Evolutionary conservation across 345 rosid species (phyloP), one percentile per base, ranked within the genome.

Genomic region (Aegle marmelos): DNA sequence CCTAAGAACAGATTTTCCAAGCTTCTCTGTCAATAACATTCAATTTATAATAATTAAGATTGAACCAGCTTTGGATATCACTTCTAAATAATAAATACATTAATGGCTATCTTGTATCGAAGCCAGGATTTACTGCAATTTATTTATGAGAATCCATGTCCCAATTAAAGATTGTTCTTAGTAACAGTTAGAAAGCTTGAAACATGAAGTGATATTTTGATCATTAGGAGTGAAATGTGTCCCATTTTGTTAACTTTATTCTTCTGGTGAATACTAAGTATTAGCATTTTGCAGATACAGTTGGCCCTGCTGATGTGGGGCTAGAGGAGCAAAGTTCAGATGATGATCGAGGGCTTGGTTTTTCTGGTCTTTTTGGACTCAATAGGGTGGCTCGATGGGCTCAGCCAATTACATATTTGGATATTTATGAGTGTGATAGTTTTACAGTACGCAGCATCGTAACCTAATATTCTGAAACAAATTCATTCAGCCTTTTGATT

Each of bases 341-440:
- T 78, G 97, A 95, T 84, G 98, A 94, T 79, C 84, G 89, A 79
- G 99, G 99, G 78, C 91, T 84, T 78, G 95, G 98, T 6, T 76
- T 94, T 79, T 91, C 86, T 63, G 94, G 92, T 27, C 78, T 86
- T 78, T 79, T 81, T 54, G 80, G 57, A 72, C 60, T 82, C n/a
- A 90, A 83, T 80, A 80, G 92, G 79, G 89, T 82, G 69, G 87
- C 90, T 78, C 79, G 93, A 74, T 96, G 97, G 97, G 91, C 97
- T 82, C 97, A 94, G 73, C 98, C 99, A 68, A 91, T 94, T 71
- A 94, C 98, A 53, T 96, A 88, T 84, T 67, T 94, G 69, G 92
- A 94, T 67, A 74, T 96, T 41, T 88, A 82, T 78, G 97, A 92
- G 82, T 84, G 87, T 77, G 87, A 89, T 75, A 87, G 85, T 79